These are phyloP conservation scores for Amanita exitialis DNA, from an alignment of 768 basidiomycete genomes.

Conservation along the genomic window DNA sequence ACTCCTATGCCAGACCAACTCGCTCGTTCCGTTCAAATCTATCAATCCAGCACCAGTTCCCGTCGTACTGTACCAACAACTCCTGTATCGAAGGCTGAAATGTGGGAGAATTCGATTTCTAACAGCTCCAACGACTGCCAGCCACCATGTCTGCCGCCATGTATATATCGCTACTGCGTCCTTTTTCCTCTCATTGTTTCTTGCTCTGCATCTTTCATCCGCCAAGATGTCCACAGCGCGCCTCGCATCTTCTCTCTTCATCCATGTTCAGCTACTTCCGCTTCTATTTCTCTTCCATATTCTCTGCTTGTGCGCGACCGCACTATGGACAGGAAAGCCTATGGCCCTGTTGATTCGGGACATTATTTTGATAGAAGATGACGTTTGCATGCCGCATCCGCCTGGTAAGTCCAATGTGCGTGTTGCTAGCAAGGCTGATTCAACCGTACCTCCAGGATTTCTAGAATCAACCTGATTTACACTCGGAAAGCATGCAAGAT, in stretches of 20 bases:
- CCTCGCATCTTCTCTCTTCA: not conserved
- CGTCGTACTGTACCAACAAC: too few relatives aligned
- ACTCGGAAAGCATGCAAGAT: not conserved
- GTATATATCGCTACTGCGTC: too few relatives aligned
- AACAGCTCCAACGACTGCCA: too few relatives aligned
- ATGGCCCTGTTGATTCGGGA: not conserved
- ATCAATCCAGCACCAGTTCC: too few relatives aligned
- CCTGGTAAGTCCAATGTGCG: not conserved
- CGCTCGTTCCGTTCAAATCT: too few relatives aligned
- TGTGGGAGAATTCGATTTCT: too few relatives aligned
- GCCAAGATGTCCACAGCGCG: not conserved
- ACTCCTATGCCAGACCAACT: too few relatives aligned
- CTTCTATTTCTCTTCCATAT: not conserved
- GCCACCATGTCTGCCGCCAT: too few relatives aligned
- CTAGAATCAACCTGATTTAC: not conserved
- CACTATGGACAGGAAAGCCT: not conserved
- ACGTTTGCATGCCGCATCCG: not conserved
- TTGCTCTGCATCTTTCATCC: not conserved
- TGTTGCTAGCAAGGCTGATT: not conserved
- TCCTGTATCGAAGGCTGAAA: too few relatives aligned
- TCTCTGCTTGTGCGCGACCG: not conserved
- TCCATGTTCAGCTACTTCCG: not conserved
- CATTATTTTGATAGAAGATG: not conserved
- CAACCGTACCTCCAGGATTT: not conserved
- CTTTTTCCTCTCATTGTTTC: not conserved